A percentile compares a stretch with the other conserved stretches of the same genome.
Evolutionary conservation across 139 green algal species (phyloP).

Genomic region (Zygnema circumcarinatum): DNA sequence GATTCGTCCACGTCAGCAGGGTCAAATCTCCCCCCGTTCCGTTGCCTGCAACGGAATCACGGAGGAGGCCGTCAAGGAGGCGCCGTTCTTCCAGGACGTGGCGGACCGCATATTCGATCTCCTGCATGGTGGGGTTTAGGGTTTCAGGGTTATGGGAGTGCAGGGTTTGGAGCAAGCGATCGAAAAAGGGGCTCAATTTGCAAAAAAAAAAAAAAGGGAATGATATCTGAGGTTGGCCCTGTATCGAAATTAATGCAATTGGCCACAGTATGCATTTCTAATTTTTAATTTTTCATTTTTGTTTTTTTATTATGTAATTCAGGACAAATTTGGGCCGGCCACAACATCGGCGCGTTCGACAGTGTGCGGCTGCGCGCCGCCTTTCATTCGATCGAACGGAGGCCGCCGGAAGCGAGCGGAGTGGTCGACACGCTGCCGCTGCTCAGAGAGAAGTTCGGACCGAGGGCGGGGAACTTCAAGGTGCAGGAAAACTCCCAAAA

Average conservation of each 20-base stretch:
- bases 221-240: no score
- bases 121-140: slow-evolving; percentile 37
- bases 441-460: slow-evolving; percentile 26
- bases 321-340: slow-evolving; percentile 52
- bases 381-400: neutral
- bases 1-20: slow-evolving; percentile 7
- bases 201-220: no score
- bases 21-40: neutral
- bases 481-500: neutral
- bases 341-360: slow-evolving; percentile 56
- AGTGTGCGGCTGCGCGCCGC: slow-evolving; percentile 32
- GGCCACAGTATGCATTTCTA: no score
- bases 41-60: slow-evolving; percentile 51
- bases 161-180: no score
- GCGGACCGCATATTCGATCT: slow-evolving; percentile 44
- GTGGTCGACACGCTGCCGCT: slow-evolving; percentile 53
- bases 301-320: slow-evolving; percentile 17
- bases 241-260: no score
- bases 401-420: slow-evolving; percentile 18
- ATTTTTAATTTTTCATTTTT: no score
- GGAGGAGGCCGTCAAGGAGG: neutral
- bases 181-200: no score
- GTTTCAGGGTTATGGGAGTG: no score
- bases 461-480: slow-evolving; percentile 44
- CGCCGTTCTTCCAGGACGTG: slow-evolving; percentile 45